phyloP scores from a whole-genome alignment of 1,139 yeast genomes.

The Wickerhamomyces sp. region DNA sequence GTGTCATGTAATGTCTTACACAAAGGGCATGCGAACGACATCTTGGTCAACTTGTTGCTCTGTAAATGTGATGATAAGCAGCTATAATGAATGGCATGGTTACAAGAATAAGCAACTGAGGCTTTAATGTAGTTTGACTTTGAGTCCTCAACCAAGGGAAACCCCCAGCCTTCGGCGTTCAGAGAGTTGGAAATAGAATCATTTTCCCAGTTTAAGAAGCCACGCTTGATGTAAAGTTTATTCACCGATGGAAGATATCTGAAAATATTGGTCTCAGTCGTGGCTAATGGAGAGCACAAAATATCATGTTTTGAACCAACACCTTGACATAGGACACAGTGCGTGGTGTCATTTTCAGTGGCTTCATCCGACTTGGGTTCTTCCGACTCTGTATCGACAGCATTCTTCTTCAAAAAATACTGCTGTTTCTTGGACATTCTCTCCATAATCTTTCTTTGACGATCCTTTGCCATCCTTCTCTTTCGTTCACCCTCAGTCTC shows the following conservation, averaged over 20 bases:
- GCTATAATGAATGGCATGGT: conserved; percentile 60
- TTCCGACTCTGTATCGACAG: conserved; percentile 31
- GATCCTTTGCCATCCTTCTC: conserved; percentile 53
- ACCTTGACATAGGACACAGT: conserved; percentile 68
- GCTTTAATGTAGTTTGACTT: conserved; percentile 11
- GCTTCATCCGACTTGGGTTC: conserved; percentile 27
- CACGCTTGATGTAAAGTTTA: conserved; percentile 44
- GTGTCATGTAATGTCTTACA: conserved; percentile 46
- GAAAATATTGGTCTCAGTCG: conserved; percentile 35
- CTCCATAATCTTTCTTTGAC: conserved; percentile 66
- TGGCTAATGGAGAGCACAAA: conserved; percentile 51
- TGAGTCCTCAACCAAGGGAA: neutral
- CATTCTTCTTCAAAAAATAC: conserved; percentile 53
- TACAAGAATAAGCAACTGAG: conserved; percentile 53
- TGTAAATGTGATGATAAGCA: conserved; percentile 42
- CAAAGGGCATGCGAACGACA: conserved; percentile 51
- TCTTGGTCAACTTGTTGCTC: conserved; percentile 24
- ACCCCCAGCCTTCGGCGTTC: conserved; percentile 12
- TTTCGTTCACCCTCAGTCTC: conserved; percentile 51
- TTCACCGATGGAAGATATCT: conserved; percentile 42
- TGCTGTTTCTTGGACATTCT: conserved; percentile 77
- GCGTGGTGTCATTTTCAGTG: conserved; percentile 25
- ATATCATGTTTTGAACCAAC: conserved; percentile 36
- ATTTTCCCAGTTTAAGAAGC: conserved; percentile 45
- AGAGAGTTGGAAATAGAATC: conserved; percentile 33